Evolutionary conservation across 2,329 filamentous ascomycete species (phyloP).

Genomic region (Trichoderma arundinaceum): DNA sequence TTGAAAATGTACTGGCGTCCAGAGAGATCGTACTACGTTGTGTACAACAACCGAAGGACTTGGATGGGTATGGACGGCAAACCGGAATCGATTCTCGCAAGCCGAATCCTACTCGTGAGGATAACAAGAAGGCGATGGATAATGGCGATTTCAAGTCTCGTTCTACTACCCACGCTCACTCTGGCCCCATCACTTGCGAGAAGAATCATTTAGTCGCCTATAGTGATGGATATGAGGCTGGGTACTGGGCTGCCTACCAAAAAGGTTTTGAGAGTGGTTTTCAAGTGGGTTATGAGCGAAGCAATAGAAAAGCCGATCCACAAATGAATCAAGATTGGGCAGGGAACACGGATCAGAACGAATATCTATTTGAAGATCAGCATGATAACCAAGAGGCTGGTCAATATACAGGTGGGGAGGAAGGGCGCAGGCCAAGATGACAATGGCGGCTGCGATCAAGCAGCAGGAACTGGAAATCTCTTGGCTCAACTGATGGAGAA

Average conservation of each 20-base stretch:
- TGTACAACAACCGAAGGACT: background rate
- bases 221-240: too few species aligned
- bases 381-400: background rate
- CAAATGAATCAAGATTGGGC: background rate
- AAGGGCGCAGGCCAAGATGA: fast-evolving
- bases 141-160: too few species aligned
- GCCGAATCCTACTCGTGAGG: too few species aligned
- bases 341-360: fast-evolving
- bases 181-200: too few species aligned
- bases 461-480: background rate
- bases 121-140: too few species aligned
- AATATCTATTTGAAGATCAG: background rate
- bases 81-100: background rate
- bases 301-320: background rate
- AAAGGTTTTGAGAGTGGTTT: background rate
- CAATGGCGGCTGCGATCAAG: background rate
- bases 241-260: too few species aligned
- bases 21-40: conserved; percentile 2
- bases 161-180: too few species aligned
- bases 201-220: too few species aligned
- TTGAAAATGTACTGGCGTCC: background rate
- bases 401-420: background rate
- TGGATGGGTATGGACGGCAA: background rate
- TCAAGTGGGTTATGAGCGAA: background rate
- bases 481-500: background rate